Evolutionary conservation across 2,329 filamentous ascomycete species (phyloP), one percentile per base, ranked within the genome.

Genomic region (Talaromyces sp.): DNA sequence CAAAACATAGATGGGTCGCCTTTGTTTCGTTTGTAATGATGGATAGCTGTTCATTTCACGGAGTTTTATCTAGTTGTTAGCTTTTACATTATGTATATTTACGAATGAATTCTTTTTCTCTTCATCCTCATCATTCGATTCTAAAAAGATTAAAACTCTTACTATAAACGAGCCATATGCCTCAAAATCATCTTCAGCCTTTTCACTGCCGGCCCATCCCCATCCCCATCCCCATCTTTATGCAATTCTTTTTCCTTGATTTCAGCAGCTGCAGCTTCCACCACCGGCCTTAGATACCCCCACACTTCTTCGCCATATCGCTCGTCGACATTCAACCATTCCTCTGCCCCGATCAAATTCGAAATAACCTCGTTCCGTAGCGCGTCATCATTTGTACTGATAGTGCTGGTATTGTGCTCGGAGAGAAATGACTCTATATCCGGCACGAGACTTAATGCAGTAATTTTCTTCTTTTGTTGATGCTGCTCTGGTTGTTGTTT

Each of bases 301-400:
- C 89, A 91, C 27, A 91, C 88, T 63, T 90, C 85, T 71, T 90
- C 87, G 59, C 76, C 73, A 66, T 78, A 78, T 43, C 71, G 68
- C 43, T 78, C 75, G 62, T 78, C 75, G 1, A 78, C 74, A 13
- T 66, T 67, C 10, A 78, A 41, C 76, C 75, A 74, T 41, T 76
- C 72, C 45, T 67, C 69, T 11, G 75, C 73, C 0, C 76, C 75
- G 2, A 75, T 72, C 1, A 78, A 68, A 52, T 71, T 68, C 5
- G 54, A 65, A 11, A 75, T 65, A 2, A 77, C 77, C 17, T 45
- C 68, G 60, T 77, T 77, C 8, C 74, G 71, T 10, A 75, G 70
- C 33, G 59, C 11, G n/a, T 41, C 54, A 37, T 41, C 19, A 15
- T 17, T 31, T n/a, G 31, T 37, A n/a, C 19, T n/a, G 43, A 11